Base-by-base conservation (phyloP, 2,329 filamentous ascomycete genomes). In the Ophiocordyceps camponoti-saundersi region DNA sequence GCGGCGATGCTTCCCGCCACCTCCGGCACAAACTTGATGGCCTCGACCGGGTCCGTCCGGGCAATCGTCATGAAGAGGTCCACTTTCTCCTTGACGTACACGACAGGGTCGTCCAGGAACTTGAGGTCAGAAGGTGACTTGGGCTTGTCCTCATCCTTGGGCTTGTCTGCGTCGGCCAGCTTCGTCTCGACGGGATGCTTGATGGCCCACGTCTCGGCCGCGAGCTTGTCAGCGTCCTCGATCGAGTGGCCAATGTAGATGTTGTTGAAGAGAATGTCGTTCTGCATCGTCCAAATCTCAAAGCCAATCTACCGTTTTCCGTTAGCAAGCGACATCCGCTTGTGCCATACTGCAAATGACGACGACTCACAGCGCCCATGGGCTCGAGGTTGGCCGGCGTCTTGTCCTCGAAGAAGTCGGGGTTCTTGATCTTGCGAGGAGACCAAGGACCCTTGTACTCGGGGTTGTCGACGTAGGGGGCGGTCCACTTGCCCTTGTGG, bases 241-340 rank as follows among this genome's bases (percentile, higher is more conserved):
- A 92, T 65, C 20, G 90, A 96, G 80, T 98, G 92, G 53, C 92
- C 92, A 64, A 98, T 88, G 79, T 96, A 98, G 75, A 98, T 93
- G 81, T 98, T 98, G 79, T 96, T 87, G 60, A 98, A 96, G 59
- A 95, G 82, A 58, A 98, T 96, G 63, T 95, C 85, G 65, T 81
- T 94, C 71, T 95, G 90, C 92, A 98, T 98, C 59, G 92, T 96
- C 92, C 92, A 98, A 71, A 98, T 90, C 70, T 98, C 92, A 61
- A 96, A 96, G 58, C 92, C 92, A 70, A 96, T 89, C 84, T 88
- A 60, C 23, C 11, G 22, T 12, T 18, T 8, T 22, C 16, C 13
- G 44, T 36, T 13, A 45, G 30, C n/a, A 11, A 15, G 18, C 18
- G 23, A 6, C n/a, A 15, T 2, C 5, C 32, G 32, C 32, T 8